phyloP scores from a whole-genome alignment of 352 stramenopile species.

The Globisporangium barbulae region DNA sequence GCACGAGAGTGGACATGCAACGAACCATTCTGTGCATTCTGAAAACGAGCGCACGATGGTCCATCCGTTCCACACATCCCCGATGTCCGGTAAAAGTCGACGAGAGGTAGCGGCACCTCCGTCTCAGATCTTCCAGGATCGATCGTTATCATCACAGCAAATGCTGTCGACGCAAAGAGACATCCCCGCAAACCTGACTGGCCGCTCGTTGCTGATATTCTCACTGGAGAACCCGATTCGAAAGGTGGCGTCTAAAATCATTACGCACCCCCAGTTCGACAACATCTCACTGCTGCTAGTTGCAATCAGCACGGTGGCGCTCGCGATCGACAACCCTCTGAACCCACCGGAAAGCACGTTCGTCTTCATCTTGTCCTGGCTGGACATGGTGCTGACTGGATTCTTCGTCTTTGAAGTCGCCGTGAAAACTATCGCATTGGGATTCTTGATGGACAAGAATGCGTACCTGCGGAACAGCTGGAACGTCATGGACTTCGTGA shows the following conservation, averaged over 20 bases:
- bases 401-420: slow-evolving; percentile 86
- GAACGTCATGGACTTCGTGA: slow-evolving; percentile 91
- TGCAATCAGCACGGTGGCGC: slow-evolving; percentile 52
- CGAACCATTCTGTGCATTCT: neutral
- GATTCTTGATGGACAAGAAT: slow-evolving; percentile 58
- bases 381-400: slow-evolving; percentile 68
- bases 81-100: slow-evolving; percentile 20
- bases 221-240: slow-evolving; percentile 48
- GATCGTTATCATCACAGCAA: slow-evolving; percentile 1
- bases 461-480: slow-evolving; percentile 81
- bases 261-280: slow-evolving; percentile 73
- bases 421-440: slow-evolving; percentile 86
- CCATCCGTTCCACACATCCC: slow-evolving; percentile 4
- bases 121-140: slow-evolving; percentile 35
- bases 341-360: slow-evolving; percentile 37
- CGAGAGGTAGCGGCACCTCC: slow-evolving; percentile 17
- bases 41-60: slow-evolving; percentile 10
- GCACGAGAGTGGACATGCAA: neutral
- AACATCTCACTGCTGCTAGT: slow-evolving; percentile 75
- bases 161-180: neutral
- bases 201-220: slow-evolving; percentile 45
- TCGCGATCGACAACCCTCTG: slow-evolving; percentile 82
- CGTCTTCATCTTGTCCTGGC: slow-evolving; percentile 43
- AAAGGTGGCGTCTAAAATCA: slow-evolving; percentile 36
- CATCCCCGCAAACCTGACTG: slow-evolving; percentile 22